A percentile compares a stretch with the other conserved stretches of the same genome.
phyloP scores from a whole-genome alignment of 2,329 filamentous ascomycete species.

The Fusarium verticillioides region DNA sequence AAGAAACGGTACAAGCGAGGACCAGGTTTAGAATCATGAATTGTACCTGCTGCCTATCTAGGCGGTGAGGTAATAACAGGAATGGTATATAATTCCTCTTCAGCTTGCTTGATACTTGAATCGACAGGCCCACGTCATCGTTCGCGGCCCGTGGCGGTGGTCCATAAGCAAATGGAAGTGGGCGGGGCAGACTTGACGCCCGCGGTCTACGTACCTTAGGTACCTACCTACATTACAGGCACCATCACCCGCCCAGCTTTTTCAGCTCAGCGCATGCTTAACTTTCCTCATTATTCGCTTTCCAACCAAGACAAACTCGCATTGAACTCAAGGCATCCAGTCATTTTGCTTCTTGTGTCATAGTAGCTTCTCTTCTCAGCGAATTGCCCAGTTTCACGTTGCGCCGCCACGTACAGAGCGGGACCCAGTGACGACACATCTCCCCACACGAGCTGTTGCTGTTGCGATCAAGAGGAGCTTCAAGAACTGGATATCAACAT shows the following conservation, averaged over 20 bases:
- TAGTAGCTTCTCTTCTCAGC: background rate
- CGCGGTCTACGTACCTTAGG: background rate
- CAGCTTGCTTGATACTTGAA: background rate
- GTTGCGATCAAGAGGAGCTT: slow-evolving; percentile 17
- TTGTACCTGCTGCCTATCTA: background rate
- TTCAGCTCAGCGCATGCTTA: slow-evolving; percentile 29
- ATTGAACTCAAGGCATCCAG: background rate
- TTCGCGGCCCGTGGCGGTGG: slow-evolving; percentile 39
- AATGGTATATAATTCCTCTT: background rate
- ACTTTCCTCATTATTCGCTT: slow-evolving; percentile 8
- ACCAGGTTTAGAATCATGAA: background rate
- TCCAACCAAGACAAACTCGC: background rate
- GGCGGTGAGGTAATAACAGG: slow-evolving; percentile 4
- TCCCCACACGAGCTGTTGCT: slow-evolving; percentile 26
- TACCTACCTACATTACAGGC: background rate
- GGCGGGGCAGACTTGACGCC: slow-evolving; percentile 27
- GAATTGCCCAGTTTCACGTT: slow-evolving; percentile 16
- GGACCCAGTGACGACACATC: slow-evolving; percentile 45
- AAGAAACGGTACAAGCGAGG: background rate
- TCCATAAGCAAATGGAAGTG: slow-evolving; percentile 18
- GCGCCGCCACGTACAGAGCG: slow-evolving; percentile 36
- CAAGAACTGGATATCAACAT: background rate
- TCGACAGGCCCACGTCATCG: slow-evolving; percentile 42
- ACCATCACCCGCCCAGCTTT: background rate
- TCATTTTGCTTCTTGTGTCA: background rate